A percentile compares a stretch with the other conserved stretches of the same genome.
Evolutionary conservation across 306 rosid genomes (phyloP).

Genomic region (Heteromeles arbutifolia): DNA sequence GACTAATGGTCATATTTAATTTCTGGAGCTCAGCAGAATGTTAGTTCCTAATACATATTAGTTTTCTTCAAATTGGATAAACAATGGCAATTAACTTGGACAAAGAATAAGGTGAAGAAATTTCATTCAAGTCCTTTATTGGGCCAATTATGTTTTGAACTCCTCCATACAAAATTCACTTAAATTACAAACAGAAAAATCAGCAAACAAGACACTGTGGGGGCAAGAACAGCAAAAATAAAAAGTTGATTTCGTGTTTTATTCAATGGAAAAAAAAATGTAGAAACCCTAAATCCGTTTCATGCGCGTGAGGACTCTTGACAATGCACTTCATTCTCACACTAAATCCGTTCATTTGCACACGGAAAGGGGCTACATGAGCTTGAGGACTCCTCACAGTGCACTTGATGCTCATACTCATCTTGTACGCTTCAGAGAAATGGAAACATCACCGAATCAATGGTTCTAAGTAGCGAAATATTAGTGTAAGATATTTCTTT

Average conservation of each 20-base stretch:
- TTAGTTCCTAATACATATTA: too few species aligned
- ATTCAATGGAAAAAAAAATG: not conserved
- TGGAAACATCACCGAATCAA: constrained; percentile 15
- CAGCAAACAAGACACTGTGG: not conserved
- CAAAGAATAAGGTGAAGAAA: not conserved
- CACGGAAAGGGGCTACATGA: not conserved
- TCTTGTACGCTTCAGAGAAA: constrained; percentile 12
- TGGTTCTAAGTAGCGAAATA: not conserved
- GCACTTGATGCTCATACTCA: not conserved
- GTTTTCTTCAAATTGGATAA: too few species aligned
- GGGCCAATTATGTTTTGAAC: not conserved
- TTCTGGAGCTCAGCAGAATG: too few species aligned
- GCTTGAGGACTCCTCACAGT: constrained; percentile 15
- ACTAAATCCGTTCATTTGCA: not conserved
- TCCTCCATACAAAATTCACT: not conserved
- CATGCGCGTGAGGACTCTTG: not conserved
- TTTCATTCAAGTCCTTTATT: not conserved
- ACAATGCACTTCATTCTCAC: not conserved
- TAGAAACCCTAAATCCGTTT: not conserved
- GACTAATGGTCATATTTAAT: too few species aligned
- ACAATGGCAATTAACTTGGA: not conserved
- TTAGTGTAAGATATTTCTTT: not conserved
- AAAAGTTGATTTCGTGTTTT: constrained; percentile 2
- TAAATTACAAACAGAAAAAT: not conserved
- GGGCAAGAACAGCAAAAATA: not conserved